phyloP scores from a whole-genome alignment of 768 basidiomycete species.

The Pisolithus microcarpus region DNA sequence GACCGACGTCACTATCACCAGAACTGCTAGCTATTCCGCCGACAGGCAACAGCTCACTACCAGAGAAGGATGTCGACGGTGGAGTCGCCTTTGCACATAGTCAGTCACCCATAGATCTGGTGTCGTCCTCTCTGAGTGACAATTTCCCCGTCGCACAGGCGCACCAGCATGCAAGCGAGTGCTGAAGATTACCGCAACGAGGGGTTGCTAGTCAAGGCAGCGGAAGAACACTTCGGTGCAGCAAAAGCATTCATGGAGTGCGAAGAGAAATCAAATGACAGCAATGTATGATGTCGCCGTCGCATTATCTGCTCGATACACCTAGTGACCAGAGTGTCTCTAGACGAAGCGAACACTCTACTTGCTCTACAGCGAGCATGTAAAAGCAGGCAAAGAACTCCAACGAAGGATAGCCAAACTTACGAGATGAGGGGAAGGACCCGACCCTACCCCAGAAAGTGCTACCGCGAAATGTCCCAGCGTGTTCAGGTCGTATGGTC shows the following conservation, averaged over 20 bases:
- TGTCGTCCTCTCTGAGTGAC: not conserved
- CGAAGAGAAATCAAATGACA: constrained; percentile 65
- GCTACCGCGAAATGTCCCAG: constrained; percentile 17
- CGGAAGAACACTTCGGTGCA: constrained; percentile 68
- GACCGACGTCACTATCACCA: no score
- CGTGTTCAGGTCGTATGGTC: constrained; percentile 18
- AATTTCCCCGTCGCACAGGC: constrained; percentile 41
- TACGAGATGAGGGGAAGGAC: constrained; percentile 72
- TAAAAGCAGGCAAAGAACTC: constrained; percentile 62
- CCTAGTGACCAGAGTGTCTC: constrained; percentile 5
- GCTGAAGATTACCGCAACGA: constrained; percentile 64
- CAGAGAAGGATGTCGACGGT: constrained; percentile 26
- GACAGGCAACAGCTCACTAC: not conserved
- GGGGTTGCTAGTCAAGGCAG: constrained; percentile 65
- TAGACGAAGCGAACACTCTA: constrained; percentile 74
- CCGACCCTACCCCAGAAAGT: constrained; percentile 64
- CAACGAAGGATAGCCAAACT: constrained; percentile 63
- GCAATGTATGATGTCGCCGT: constrained; percentile 45
- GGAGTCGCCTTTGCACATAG: constrained; percentile 47
- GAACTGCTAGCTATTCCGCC: no score
- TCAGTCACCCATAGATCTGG: constrained; percentile 21
- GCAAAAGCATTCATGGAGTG: constrained; percentile 70
- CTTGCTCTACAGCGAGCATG: constrained; percentile 69
- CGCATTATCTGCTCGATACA: not conserved
- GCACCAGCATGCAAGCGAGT: constrained; percentile 73